Conservation (phyloP, 148 eudicot genomes). For the Rhododendron vialii region DNA sequence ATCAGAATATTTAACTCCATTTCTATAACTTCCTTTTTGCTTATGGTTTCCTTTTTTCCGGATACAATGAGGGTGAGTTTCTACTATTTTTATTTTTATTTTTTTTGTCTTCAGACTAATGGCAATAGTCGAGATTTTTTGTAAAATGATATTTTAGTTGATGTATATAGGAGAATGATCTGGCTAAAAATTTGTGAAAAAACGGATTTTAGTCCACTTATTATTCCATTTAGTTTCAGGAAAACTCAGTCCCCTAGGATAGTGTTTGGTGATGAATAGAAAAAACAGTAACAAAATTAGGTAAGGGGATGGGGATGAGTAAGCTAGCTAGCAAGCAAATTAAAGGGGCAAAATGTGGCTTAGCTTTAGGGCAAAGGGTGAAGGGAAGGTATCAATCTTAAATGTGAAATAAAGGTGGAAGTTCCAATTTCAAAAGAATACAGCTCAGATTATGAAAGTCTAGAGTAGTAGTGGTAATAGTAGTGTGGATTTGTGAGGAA, state of each 20-base stretch:
- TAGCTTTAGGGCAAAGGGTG: conserved; percentile 12
- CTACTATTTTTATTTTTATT: no score
- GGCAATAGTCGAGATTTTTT: no score
- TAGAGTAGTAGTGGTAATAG: neutral
- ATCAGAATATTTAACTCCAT: neutral
- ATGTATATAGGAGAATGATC: no score
- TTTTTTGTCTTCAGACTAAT: no score
- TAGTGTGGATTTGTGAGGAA: neutral
- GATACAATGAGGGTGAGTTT: no score
- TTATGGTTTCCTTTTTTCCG: no score
- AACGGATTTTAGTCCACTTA: neutral
- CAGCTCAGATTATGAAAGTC: neutral
- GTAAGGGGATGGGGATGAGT: neutral
- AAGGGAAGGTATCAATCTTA: conserved; percentile 5
- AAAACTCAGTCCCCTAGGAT: neutral
- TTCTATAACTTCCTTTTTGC: neutral
- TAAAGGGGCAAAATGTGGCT: neutral
- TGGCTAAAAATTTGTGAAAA: no score
- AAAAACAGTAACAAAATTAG: conserved; percentile 3
- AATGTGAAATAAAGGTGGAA: conserved; percentile 9
- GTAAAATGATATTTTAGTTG: no score
- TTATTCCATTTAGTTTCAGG: neutral
- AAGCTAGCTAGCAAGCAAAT: neutral
- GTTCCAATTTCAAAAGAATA: conserved; percentile 7
- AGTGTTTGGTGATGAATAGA: neutral